Conservation (phyloP, 2,329 filamentous ascomycete species). For the Claviceps purpurea region DNA sequence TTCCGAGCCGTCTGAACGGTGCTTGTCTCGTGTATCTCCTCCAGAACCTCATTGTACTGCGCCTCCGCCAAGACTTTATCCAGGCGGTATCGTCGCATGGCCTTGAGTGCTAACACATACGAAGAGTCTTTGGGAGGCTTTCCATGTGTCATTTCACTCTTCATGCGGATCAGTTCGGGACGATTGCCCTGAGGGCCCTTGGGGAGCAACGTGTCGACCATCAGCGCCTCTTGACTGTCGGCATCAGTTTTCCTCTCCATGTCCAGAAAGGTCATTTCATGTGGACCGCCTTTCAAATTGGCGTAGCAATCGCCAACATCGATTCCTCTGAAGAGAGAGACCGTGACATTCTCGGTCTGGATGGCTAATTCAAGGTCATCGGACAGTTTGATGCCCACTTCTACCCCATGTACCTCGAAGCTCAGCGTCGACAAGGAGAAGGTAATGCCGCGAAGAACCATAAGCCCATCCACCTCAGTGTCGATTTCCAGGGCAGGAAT, state of each 20-base stretch:
- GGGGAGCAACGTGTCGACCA: not conserved
- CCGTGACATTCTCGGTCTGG: constrained; percentile 1
- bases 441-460: constrained; percentile 3
- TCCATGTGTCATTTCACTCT: constrained; percentile 4
- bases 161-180: not conserved
- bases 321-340: constrained; percentile 4
- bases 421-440: constrained; percentile 4
- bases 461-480: constrained; percentile 3
- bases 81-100: constrained; percentile 1
- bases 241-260: not conserved
- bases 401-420: constrained; percentile 3
- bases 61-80: not conserved
- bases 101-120: not conserved
- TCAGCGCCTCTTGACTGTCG: not conserved
- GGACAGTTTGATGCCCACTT: constrained; percentile 5
- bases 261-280: constrained; percentile 2
- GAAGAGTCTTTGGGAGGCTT: constrained; percentile 3
- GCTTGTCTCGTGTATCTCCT: not conserved
- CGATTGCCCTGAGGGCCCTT: not conserved
- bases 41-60: constrained; percentile 1
- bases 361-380: constrained; percentile 3
- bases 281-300: constrained; percentile 3
- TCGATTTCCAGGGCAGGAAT: constrained; percentile 4
- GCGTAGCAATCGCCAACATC: constrained; percentile 4
- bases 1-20: not conserved